Percentiles rank a stretch among this genome's conserved stretches.
Conservation (phyloP, 2,329 filamentous ascomycete genomes). For the Phialophora macrospora region DNA sequence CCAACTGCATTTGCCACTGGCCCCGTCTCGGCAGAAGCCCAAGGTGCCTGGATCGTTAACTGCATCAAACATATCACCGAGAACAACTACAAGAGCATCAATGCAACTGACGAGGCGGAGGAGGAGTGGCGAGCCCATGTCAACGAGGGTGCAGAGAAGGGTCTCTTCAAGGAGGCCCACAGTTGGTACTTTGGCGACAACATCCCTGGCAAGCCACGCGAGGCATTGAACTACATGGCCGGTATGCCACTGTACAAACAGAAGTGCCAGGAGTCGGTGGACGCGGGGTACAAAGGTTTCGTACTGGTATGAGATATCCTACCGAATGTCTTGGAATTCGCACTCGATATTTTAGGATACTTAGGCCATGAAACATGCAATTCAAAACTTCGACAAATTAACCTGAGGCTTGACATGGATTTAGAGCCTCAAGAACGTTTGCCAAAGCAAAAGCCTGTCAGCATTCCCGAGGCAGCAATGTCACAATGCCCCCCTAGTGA, state of each 20-base stretch:
- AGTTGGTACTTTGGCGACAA: constrained; percentile 60
- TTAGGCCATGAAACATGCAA: no score
- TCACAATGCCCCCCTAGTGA: no score
- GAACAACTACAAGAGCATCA: constrained; percentile 13
- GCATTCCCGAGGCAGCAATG: no score
- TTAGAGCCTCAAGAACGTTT: no score
- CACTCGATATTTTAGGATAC: no score
- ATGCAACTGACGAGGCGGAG: constrained; percentile 16
- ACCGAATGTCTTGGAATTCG: no score
- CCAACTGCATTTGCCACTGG: constrained; percentile 53
- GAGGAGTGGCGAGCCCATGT: constrained; percentile 19
- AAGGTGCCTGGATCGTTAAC: constrained; percentile 57
- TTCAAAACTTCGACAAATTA: no score
- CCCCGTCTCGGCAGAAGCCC: constrained; percentile 59
- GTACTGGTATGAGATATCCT: background rate
- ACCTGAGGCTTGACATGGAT: no score
- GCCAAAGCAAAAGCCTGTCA: no score
- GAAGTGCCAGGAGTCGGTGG: constrained; percentile 20
- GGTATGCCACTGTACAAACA: constrained; percentile 35
- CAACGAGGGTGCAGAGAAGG: constrained; percentile 4
- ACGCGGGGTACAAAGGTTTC: constrained; percentile 17
- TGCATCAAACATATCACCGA: constrained; percentile 10
- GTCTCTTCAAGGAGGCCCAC: constrained; percentile 7
- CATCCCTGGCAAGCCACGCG: constrained; percentile 59
- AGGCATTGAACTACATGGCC: constrained; percentile 55